A percentile compares a stretch with the other conserved stretches of the same genome.
Conservation (phyloP, 345 rosid genomes). For the Melastoma malabathricum region DNA sequence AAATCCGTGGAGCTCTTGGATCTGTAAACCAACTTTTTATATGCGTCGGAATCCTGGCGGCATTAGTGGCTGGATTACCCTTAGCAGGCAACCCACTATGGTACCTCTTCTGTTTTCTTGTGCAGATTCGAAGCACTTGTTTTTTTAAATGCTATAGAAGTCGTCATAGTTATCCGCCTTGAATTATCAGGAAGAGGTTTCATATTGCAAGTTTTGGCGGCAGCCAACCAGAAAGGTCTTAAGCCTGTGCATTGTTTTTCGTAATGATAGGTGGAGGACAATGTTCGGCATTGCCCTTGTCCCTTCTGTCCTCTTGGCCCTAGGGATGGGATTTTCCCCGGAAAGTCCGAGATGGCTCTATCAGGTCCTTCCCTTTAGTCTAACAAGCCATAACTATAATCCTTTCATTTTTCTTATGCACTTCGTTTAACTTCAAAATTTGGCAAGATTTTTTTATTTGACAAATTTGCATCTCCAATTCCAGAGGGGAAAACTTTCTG, state of each 20-base stretch:
- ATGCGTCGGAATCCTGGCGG: constrained; percentile 90
- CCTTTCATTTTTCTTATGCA: too few relatives aligned
- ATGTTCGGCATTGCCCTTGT: constrained; percentile 80
- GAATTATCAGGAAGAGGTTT: too few relatives aligned
- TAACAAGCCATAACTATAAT: too few relatives aligned
- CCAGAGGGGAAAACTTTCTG: constrained; percentile 75
- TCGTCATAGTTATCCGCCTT: too few relatives aligned
- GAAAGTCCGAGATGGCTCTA: constrained; percentile 99
- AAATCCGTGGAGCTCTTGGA: constrained; percentile 94
- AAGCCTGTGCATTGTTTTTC: not conserved
- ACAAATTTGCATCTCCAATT: constrained; percentile 6
- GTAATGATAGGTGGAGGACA: constrained; percentile 79
- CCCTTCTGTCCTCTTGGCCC: constrained; percentile 73
- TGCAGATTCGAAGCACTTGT: too few relatives aligned
- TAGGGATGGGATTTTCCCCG: constrained; percentile 88
- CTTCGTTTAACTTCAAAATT: too few relatives aligned
- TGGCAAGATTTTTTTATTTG: too few relatives aligned
- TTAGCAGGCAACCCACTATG: constrained; percentile 79
- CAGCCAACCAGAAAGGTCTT: too few relatives aligned
- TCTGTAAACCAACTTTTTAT: constrained; percentile 94
- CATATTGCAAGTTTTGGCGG: too few relatives aligned
- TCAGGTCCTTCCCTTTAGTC: constrained; percentile 44
- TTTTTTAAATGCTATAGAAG: too few relatives aligned
- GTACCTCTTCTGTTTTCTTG: constrained; percentile 17
- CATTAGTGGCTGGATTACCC: constrained; percentile 93